Conservation (phyloP, 208 protist genomes). For the Crithidia acanthocephali region DNA sequence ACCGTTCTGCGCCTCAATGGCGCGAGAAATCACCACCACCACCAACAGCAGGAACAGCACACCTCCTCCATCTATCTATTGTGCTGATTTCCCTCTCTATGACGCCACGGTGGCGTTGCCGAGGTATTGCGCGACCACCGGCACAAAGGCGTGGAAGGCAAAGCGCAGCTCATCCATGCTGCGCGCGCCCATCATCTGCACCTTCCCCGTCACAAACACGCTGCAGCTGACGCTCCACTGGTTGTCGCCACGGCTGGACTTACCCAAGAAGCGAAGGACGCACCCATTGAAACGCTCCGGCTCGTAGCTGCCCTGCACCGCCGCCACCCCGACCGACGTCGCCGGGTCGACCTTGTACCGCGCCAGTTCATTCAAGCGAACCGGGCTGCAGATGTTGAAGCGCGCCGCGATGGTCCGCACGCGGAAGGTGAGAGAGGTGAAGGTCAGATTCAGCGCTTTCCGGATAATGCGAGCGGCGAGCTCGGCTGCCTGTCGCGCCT, state of each 20-base stretch:
- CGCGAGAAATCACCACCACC: too few species aligned
- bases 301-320: slow-evolving; percentile 79
- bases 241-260: slow-evolving; percentile 47
- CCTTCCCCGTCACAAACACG: slow-evolving; percentile 88
- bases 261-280: slow-evolving; percentile 66
- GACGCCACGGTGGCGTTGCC: slow-evolving; percentile 18
- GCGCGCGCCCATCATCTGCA: slow-evolving; percentile 79
- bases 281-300: slow-evolving; percentile 88
- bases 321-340: slow-evolving; percentile 41
- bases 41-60: background rate
- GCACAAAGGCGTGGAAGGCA: slow-evolving; percentile 83
- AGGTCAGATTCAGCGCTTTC: slow-evolving; percentile 68
- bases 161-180: slow-evolving; percentile 82
- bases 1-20: too few species aligned
- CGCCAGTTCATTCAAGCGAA: slow-evolving; percentile 77
- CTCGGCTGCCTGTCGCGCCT: slow-evolving; percentile 83
- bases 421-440: slow-evolving; percentile 79
- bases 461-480: slow-evolving; percentile 87
- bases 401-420: slow-evolving; percentile 84
- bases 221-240: slow-evolving; percentile 74
- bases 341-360: slow-evolving; percentile 40
- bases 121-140: slow-evolving; percentile 74
- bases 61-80: background rate
- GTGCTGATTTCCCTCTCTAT: background rate
- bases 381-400: slow-evolving; percentile 83